These are phyloP conservation scores for Paecilomyces dactylethromorphus DNA, from an alignment of 2,329 filamentous ascomycete species.

Conservation along the genomic window DNA sequence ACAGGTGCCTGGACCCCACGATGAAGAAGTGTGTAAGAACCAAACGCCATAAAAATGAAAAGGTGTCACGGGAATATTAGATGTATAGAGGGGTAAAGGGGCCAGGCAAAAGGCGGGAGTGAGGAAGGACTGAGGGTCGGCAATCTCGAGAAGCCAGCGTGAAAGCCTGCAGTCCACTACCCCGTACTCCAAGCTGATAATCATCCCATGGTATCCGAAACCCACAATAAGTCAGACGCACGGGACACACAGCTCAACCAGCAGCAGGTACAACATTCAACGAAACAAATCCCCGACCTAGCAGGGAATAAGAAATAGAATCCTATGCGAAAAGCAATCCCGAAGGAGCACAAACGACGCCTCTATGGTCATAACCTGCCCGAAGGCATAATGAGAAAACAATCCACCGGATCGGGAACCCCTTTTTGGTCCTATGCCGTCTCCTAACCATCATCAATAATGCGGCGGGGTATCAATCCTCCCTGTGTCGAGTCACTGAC, in stretches of 20 bases:
- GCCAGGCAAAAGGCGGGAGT: background rate
- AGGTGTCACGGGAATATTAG: background rate
- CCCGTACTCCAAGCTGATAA: background rate
- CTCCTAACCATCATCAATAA: background rate
- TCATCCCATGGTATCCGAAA: background rate
- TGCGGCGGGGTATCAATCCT: constrained; percentile 20
- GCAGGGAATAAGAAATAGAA: constrained; percentile 27
- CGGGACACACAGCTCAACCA: background rate
- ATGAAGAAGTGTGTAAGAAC: background rate
- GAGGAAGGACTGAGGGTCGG: background rate
- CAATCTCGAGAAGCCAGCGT: background rate
- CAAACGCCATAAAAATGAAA: background rate
- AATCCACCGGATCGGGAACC: background rate
- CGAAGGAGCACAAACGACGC: constrained; percentile 25
- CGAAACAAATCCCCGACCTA: constrained; percentile 16
- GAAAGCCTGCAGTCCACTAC: background rate
- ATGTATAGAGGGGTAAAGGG: background rate
- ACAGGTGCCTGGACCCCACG: background rate
- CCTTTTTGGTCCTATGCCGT: background rate
- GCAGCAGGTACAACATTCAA: background rate
- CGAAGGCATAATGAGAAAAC: constrained; percentile 2
- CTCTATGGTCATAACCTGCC: constrained; percentile 30
- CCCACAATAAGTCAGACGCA: background rate
- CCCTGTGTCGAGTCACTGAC: constrained; percentile 12
- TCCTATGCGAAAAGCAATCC: constrained; percentile 13